Conservation (phyloP, 2,329 filamentous ascomycete species). For the Penicillium griseofulvum region DNA sequence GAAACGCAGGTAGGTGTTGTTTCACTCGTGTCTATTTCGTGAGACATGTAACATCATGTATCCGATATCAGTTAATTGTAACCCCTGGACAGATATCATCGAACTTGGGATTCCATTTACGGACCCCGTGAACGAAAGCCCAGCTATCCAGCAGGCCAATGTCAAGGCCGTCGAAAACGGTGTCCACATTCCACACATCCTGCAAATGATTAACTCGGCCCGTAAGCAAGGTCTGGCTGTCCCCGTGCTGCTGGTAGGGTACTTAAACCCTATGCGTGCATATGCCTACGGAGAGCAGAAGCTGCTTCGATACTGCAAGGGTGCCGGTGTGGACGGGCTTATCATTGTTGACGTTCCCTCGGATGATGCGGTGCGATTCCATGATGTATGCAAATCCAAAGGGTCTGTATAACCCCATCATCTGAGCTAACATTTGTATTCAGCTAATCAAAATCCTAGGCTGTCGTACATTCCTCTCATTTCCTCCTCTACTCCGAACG, state of each 20-base stretch:
- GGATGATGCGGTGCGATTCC: constrained; percentile 58
- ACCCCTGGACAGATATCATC: constrained; percentile 66
- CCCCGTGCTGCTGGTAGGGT: constrained; percentile 91
- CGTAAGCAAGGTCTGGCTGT: constrained; percentile 70
- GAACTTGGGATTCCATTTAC: constrained; percentile 94
- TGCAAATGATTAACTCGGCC: constrained; percentile 79
- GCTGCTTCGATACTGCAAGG: constrained; percentile 75
- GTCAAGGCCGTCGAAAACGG: constrained; percentile 81
- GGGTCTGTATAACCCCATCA: constrained; percentile 52
- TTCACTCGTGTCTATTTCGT: background rate
- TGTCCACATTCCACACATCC: constrained; percentile 71
- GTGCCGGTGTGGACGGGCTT: constrained; percentile 29
- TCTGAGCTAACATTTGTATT: background rate
- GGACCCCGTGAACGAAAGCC: constrained; percentile 92
- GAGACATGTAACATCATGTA: background rate
- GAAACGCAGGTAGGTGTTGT: constrained; percentile 68
- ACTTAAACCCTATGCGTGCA: constrained; percentile 81
- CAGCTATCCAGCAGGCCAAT: constrained; percentile 91
- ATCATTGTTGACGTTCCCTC: constrained; percentile 17
- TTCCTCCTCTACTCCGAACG: constrained; percentile 82
- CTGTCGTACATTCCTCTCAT: constrained; percentile 93
- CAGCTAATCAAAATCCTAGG: constrained; percentile 38
- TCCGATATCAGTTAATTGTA: background rate
- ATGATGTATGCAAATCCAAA: constrained; percentile 73
- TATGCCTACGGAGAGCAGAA: constrained; percentile 85